Evolutionary conservation across 768 basidiomycete genomes (phyloP), one percentile per base, ranked within the genome.

Genomic region (Calocera viscosa): DNA sequence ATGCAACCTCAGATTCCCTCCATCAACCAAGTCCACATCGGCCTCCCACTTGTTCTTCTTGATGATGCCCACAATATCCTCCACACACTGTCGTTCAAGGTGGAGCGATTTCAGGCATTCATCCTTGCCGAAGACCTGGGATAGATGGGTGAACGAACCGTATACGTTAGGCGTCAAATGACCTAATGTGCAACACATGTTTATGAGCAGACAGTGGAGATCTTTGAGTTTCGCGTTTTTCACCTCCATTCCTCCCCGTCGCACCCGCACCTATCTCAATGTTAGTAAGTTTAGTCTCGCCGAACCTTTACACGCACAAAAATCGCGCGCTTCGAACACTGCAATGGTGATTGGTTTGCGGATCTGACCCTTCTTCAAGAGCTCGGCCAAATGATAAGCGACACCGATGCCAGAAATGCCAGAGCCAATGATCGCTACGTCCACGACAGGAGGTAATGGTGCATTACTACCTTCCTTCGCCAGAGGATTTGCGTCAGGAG

Each of bases 241-340:
- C 26, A 38, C 22, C 41, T 47, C 53, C 53, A 68, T 41, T 65
- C 70, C 34, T 68, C 86, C 89, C 88, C 66, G 90, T 93, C 35
- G 89, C 87, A 38, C 89, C 88, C 66, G 86, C 84, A 75, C 87
- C 87, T 86, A 73, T 17, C 38, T 69, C 43, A 12, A 35, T 22
- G 40, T 16, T 34, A n/a, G 65, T 64, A n/a, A 71, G 68, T 0
- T 41, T 69, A 32, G 70, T 73, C 71, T 67, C 74, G 70, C 69
- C 74, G 60, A 69, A 74, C 12, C 8, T 35, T 69, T 72, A 63
- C 70, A 35, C 89, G 77, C 26, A 91, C 92, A 89, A 75, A 94
- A 88, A 72, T 91, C 87, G 71, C 94, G 79, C 2, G 91, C 94
- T 72, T 95, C 93, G 10, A 96, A 74, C 14, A 94, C 78, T 19